A percentile compares a stretch with the other conserved stretches of the same genome.
These are phyloP conservation scores for Alnus glutinosa DNA, from an alignment of 306 rosid species.

Conservation along the genomic window DNA sequence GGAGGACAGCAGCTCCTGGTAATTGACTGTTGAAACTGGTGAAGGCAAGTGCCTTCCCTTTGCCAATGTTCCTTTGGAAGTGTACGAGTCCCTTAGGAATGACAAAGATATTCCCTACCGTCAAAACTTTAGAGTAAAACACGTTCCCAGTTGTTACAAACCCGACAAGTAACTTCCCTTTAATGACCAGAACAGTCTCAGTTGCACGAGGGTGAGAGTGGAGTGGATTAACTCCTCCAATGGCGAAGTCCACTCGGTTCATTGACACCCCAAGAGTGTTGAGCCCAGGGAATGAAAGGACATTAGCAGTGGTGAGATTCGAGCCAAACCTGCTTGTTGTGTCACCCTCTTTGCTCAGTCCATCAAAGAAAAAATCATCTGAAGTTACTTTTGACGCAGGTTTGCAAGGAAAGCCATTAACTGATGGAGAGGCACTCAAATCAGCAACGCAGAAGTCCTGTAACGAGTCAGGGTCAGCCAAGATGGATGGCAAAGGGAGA, in stretches of 20 bases:
- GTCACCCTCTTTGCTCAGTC: conserved; percentile 36
- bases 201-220: too few species aligned
- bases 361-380: neutral
- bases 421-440: conserved; percentile 14
- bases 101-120: neutral
- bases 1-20: conserved; percentile 30
- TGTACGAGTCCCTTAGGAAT: conserved; percentile 49
- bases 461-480: conserved; percentile 44
- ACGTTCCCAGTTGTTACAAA: conserved; percentile 30
- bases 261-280: conserved; percentile 47
- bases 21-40: conserved; percentile 52
- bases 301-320: conserved; percentile 31
- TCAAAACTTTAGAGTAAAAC: conserved; percentile 1
- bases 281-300: conserved; percentile 42
- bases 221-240: too few species aligned
- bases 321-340: conserved; percentile 20
- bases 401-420: conserved; percentile 56
- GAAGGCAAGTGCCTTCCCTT: conserved; percentile 29
- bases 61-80: conserved; percentile 41
- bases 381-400: neutral
- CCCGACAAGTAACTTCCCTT: too few species aligned
- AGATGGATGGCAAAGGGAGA: conserved; percentile 20
- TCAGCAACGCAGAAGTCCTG: conserved; percentile 50
- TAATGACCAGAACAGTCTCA: too few species aligned
- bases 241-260: conserved; percentile 29